Base-by-base conservation (phyloP, 2,329 filamentous ascomycete genomes). In the Claviceps sorghi region DNA sequence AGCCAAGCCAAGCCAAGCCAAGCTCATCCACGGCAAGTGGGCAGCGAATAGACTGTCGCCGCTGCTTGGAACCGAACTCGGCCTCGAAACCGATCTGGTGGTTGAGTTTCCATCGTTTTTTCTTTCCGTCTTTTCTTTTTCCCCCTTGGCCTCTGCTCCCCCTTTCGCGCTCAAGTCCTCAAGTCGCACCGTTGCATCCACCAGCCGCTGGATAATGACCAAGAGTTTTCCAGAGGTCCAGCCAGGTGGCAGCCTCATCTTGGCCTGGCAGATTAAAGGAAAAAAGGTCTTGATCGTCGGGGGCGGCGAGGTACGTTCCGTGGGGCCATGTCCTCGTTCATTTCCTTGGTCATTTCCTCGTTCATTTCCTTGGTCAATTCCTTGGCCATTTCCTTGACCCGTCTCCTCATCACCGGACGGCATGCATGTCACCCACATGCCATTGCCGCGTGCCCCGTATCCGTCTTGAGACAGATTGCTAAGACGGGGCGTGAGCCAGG, bases 261-360 rank as follows among this genome's bases (percentile, higher is more conserved):
- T 98, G 50, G 93, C 93, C 64, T 98, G 91, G 90, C 93, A 97
- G 72, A 83, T 95, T 62, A 85, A 82, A 64, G 83, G 84, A 67
- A 96, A 94, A 69, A 81, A 82, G 58, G 84, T 97, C 17, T 72
- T 98, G n/a, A 86, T 98, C 4, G 81, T 98, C 8, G 93, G 93
- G 58, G 93, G 93, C 61, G 93, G 93, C 67, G 91, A 97, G 77
- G 91, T 95, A 72, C 59, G 79, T 42, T 36, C 15, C 34, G 11
- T 11, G 34, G 13, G 13, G 10, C 34, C 11, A 4, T 36, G 2
- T 11, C 8, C 32, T 34, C 8, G 3, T 3, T 34, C 32, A 34
- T 34, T 34, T 34, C 11, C 11, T 36, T 15, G 10, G 13, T 15
- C 34, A 10, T 13, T 36, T 36, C 11, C 32, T 34, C 2, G 32